Percentiles rank a stretch among this genome's conserved stretches.
phyloP scores from a whole-genome alignment of 192 early-diverging fungal genomes.

The Coemansia sp. region DNA sequence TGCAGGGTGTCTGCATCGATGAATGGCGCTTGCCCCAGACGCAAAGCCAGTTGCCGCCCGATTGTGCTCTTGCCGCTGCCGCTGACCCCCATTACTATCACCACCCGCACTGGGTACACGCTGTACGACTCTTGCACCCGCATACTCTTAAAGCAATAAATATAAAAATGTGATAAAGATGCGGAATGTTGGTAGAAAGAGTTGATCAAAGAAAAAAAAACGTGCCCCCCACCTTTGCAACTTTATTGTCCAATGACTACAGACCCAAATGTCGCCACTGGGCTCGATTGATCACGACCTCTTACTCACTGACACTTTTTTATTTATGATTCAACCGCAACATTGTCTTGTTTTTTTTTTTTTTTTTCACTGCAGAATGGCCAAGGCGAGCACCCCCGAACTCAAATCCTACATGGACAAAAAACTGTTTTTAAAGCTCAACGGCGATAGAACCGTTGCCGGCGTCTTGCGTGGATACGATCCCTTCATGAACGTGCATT shows the following conservation, averaged over 20 bases:
- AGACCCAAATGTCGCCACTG: too few relatives aligned
- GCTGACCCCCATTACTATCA: slow-evolving; percentile 63
- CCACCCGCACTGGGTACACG: slow-evolving; percentile 48
- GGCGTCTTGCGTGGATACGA: slow-evolving; percentile 98
- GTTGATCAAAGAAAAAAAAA: too few relatives aligned
- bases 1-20: slow-evolving; percentile 71
- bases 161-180: too few relatives aligned
- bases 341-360: not conserved
- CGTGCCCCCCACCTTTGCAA: too few relatives aligned
- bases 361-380: slow-evolving; percentile 39
- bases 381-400: slow-evolving; percentile 62
- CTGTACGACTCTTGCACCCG: slow-evolving; percentile 28
- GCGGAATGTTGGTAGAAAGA: too few relatives aligned
- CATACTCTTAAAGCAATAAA: too few relatives aligned
- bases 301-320: not conserved
- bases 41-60: slow-evolving; percentile 27
- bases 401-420: slow-evolving; percentile 89
- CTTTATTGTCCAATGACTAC: too few relatives aligned
- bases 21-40: slow-evolving; percentile 47
- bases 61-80: slow-evolving; percentile 65
- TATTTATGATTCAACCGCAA: not conserved
- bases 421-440: slow-evolving; percentile 84
- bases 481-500: slow-evolving; percentile 98
- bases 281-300: too few relatives aligned
- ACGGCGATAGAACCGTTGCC: slow-evolving; percentile 85